phyloP scores from a whole-genome alignment of 192 early-diverging fungal species.

The Piromyces sp. region DNA sequence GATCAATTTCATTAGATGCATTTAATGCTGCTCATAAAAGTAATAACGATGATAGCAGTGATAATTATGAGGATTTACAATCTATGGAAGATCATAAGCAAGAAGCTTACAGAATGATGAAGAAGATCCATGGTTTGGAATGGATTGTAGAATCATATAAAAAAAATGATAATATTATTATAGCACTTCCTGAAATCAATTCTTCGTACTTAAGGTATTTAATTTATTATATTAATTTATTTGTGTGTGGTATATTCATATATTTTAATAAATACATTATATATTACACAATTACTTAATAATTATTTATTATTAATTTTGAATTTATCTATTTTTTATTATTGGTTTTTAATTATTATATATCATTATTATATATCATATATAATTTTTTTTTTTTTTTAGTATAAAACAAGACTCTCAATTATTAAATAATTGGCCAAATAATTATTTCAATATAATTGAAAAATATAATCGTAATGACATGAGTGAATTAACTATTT shows the following conservation, averaged over 20 bases:
- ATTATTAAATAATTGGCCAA: background rate
- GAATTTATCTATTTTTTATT: no score
- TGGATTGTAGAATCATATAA: background rate
- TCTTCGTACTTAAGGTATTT: background rate
- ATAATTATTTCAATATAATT: background rate
- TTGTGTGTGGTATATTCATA: no score
- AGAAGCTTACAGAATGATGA: background rate
- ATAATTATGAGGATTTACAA: background rate
- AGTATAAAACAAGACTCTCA: background rate
- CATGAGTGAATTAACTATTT: background rate
- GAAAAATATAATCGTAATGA: background rate
- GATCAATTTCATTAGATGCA: background rate
- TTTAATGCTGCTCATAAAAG: background rate
- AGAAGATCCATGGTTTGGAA: background rate
- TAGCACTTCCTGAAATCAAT: background rate
- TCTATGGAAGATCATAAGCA: background rate
- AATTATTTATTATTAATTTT: no score
- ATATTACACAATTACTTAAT: no score
- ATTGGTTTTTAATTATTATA: no score
- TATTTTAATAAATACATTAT: no score
- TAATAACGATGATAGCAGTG: background rate
- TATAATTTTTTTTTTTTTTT: no score
- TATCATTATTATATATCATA: no score
- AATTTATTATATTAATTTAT: no score
- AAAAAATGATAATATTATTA: background rate